Evolutionary conservation across 2,329 filamentous ascomycete genomes (phyloP), one percentile per base, ranked within the genome.

Genomic region (Penicillium vulpinum): DNA sequence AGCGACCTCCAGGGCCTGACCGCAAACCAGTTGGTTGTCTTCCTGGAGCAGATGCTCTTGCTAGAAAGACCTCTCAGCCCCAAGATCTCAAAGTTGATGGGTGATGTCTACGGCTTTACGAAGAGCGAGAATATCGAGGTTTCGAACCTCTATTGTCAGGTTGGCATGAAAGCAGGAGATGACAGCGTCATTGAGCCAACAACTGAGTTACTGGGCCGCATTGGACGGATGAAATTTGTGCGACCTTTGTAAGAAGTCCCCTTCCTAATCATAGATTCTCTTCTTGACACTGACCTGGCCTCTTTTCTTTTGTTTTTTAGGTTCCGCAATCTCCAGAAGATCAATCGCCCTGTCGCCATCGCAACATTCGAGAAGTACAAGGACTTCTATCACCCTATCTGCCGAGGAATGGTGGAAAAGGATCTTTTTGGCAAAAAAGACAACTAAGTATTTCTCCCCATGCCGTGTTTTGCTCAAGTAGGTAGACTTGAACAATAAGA

Each of bases 171-270:
- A 66, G 89, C 90, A 13, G 84, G 86, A 56, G 90, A 92, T 66
- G 75, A 82, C 50, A 83, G 81, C 56, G 84, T 89, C 36, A 91
- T 93, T 67, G 72, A 85, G 58, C 87, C 88, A 1, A 85, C 91
- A 0, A 86, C 88, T 1, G 85, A 90, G 57, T 79, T 97, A 54
- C 80, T 97, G 38, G 90, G 90, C 31, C 82, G 83, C 51, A 92
- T 97, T 24, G 94, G 94, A 13, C 82, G 94, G 56, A 97, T 99
- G 94, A 97, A 97, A 83, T 97, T 93, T 75, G 93, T 97, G 57
- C 82, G 93, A 46, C 91, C 93, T 22, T 77, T 97, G 69, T 97
- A 72, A 70, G 74, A 35, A 63, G 38, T 3, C 24, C 24, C 43
- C 29, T 22, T 10, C 21, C 41, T 21, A 21, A 21, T n/a, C n/a